Conservation (phyloP, 2,329 filamentous ascomycete species). For the Epichloe festucae region DNA sequence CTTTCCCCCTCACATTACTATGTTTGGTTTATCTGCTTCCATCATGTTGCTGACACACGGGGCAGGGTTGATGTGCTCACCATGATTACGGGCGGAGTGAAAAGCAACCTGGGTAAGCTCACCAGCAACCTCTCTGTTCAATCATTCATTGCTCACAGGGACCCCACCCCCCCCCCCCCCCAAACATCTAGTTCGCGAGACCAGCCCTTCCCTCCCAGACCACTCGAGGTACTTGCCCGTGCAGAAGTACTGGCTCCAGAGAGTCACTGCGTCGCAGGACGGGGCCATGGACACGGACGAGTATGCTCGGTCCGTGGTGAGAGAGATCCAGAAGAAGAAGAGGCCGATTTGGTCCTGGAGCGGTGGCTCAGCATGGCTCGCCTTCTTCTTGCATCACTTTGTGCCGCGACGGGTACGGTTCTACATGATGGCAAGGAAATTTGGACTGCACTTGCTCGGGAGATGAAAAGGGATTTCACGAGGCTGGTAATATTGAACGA, state of each 20-base stretch:
- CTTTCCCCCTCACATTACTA: too few relatives aligned
- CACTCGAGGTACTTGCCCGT: constrained; percentile 7
- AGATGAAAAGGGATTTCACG: too few relatives aligned
- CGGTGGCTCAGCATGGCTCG: constrained; percentile 3
- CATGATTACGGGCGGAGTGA: constrained; percentile 7
- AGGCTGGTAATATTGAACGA: too few relatives aligned
- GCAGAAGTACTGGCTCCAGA: constrained; percentile 7
- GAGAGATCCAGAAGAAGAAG: constrained; percentile 7
- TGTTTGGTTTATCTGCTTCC: too few relatives aligned
- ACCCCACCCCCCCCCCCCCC: too few relatives aligned
- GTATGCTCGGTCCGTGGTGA: constrained; percentile 8
- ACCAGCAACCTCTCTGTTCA: too few relatives aligned
- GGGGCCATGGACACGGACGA: constrained; percentile 6
- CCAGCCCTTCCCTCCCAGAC: constrained; percentile 4
- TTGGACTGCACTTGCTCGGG: not conserved
- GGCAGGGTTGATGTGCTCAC: constrained; percentile 9
- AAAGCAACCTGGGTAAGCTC: constrained; percentile 9
- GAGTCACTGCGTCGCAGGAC: constrained; percentile 2
- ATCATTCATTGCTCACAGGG: not conserved
- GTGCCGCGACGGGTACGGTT: constrained; percentile 2
- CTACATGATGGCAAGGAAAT: not conserved
- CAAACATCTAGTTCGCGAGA: constrained; percentile 5
- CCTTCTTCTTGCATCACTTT: constrained; percentile 13
- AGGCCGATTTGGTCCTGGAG: constrained; percentile 9
- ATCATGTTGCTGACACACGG: not conserved